Conservation (phyloP, 2,329 filamentous ascomycete genomes). For the Paraconiothyrium sp. region DNA sequence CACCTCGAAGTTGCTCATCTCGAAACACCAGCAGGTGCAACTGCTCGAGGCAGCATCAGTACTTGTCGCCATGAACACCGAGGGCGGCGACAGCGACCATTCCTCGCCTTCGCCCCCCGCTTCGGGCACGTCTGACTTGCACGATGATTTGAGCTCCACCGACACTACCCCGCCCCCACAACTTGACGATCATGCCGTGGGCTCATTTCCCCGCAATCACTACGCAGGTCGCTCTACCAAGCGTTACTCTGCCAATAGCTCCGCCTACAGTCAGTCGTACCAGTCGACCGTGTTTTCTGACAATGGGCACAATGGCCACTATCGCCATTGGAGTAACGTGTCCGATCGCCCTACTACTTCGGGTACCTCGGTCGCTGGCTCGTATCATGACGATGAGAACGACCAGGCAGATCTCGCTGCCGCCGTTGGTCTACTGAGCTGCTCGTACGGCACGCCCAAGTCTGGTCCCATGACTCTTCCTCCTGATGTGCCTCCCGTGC, state of each 20-base stretch:
- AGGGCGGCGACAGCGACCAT: constrained; percentile 73
- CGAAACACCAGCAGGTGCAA: constrained; percentile 99
- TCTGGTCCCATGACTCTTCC: constrained; percentile 70
- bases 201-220: constrained; percentile 53
- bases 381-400: constrained; percentile 73
- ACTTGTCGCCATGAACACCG: constrained; percentile 84
- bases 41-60: constrained; percentile 97
- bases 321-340: constrained; percentile 73
- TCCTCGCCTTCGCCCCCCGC: constrained; percentile 84
- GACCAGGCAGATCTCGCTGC: constrained; percentile 84
- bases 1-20: constrained; percentile 97
- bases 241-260: constrained; percentile 59
- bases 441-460: constrained; percentile 86
- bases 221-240: constrained; percentile 50
- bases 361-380: constrained; percentile 65
- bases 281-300: constrained; percentile 74
- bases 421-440: constrained; percentile 88
- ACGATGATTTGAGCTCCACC: constrained; percentile 81
- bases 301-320: constrained; percentile 65
- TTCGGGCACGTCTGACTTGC: constrained; percentile 79
- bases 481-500: constrained; percentile 84
- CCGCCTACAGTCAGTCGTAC: constrained; percentile 77
- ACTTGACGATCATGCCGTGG: constrained; percentile 68
- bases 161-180: constrained; percentile 93
- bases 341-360: constrained; percentile 83